phyloP scores from a whole-genome alignment of 106 monocot genomes.

The Gastrodia elata region DNA sequence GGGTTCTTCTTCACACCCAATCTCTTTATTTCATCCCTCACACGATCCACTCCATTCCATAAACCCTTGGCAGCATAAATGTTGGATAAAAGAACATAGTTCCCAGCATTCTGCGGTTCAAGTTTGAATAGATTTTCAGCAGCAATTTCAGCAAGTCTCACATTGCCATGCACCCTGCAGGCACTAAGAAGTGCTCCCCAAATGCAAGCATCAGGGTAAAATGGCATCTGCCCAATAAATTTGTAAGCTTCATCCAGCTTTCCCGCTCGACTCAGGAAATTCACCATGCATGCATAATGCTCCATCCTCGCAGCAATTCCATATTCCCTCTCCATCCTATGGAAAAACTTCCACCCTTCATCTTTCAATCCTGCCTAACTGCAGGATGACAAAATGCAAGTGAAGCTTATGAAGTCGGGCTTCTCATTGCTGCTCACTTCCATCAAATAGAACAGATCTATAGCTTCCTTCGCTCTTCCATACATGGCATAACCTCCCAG shows the following conservation, averaged over 20 bases:
- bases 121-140: constrained; percentile 54
- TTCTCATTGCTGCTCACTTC: constrained; percentile 21
- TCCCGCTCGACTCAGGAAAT: constrained; percentile 59
- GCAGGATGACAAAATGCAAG: constrained; percentile 55
- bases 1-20: constrained; percentile 65
- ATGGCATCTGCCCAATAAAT: constrained; percentile 44
- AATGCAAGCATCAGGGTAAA: constrained; percentile 57
- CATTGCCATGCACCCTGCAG: constrained; percentile 50
- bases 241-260: constrained; percentile 49
- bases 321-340: constrained; percentile 35
- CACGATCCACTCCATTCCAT: constrained; percentile 37
- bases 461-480: constrained; percentile 45
- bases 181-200: constrained; percentile 83
- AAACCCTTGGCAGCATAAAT: constrained; percentile 70
- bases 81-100: constrained; percentile 71
- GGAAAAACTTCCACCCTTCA: constrained; percentile 47
- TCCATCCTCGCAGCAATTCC: constrained; percentile 48
- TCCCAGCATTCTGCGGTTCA: constrained; percentile 73
- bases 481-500: constrained; percentile 77
- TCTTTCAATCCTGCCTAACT: constrained; percentile 52
- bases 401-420: constrained; percentile 60
- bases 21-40: constrained; percentile 49
- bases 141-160: constrained; percentile 61
- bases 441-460: constrained; percentile 47
- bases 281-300: constrained; percentile 80